Base-by-base conservation (phyloP, 179 eudicot species). In the Spinacia oleracea region DNA sequence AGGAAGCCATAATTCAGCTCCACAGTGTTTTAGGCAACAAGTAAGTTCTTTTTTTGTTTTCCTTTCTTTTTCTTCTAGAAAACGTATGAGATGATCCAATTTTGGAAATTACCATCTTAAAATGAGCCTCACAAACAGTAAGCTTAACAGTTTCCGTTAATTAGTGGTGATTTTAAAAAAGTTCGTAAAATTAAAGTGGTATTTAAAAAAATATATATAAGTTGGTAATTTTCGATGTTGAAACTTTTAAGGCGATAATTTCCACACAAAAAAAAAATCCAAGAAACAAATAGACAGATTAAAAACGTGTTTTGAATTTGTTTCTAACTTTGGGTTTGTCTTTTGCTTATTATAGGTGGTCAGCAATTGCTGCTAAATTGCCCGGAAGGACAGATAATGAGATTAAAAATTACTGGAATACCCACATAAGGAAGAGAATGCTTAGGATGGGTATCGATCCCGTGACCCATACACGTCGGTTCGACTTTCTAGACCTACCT, bases 381-480 rank as follows among this genome's bases (percentile, higher is more conserved):
- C 98, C 98, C 0, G 98, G 98, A 77, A 88, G 97, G 69, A 95
- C 98, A 0, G 98, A 95, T 31, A 95, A 95, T 25, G 98, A 94
- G 15, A 94, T 94, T 70, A 94, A 94, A 77, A 94, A 94, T 70
- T 94, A 90, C 29, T 94, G 98, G 98, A 95, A 95, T 79, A 95
- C 97, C 15, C 98, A 93, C 77, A 87, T 95, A 1, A 62, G 94
- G 14, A 95, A 95, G 69, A 84, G 88, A 71, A 85, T 95, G 50
- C 88, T 95, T 0, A 83, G 93, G 20, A 93, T 93, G 97, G 98
- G 98, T 55, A 86, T 95, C 14, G 97, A 95, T 77, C 98, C 98
- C 0, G 99, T 96, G 35, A 93, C 99, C 8, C 99, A 96, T 56
- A 87, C 83, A 18, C 98, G 91, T n/a, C 91, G 92, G 2, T 86